Conservation (phyloP, 495 filamentous ascomycete genomes). For the Filosporella fistucella region DNA sequence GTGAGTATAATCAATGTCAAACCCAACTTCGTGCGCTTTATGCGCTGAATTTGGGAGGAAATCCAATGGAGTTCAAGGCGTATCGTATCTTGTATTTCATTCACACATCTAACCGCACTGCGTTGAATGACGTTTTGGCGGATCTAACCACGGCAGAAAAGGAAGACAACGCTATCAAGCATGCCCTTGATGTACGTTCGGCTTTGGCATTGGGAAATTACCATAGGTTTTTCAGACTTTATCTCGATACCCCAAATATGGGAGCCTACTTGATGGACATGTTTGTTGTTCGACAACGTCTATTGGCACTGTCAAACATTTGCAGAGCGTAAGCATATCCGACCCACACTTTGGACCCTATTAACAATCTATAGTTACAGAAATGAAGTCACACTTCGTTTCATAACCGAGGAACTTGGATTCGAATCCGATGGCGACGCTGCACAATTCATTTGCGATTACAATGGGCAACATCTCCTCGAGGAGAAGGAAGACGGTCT, state of each 20-base stretch:
- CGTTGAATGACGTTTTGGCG: conserved; percentile 95
- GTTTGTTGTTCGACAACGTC: conserved; percentile 91
- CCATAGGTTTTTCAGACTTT: conserved; percentile 93
- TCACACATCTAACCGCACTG: conserved; percentile 96
- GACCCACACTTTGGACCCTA: background rate
- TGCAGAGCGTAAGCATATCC: conserved; percentile 82
- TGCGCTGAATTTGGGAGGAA: conserved; percentile 76
- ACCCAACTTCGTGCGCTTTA: conserved; percentile 93
- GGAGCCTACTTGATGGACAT: conserved; percentile 98
- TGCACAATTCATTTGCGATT: conserved; percentile 79
- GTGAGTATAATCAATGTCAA: conserved; percentile 99
- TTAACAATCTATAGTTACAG: conserved; percentile 64
- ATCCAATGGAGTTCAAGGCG: conserved; percentile 93
- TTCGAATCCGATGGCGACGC: conserved; percentile 92
- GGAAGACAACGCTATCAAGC: conserved; percentile 73
- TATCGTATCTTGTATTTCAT: conserved; percentile 99
- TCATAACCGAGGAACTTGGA: conserved; percentile 90
- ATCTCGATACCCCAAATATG: conserved; percentile 94
- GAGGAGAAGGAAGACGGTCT: conserved; percentile 71
- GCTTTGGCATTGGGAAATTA: conserved; percentile 92
- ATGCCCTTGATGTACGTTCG: conserved; percentile 88
- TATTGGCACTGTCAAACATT: conserved; percentile 82
- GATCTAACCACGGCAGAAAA: conserved; percentile 98
- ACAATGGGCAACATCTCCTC: conserved; percentile 70
- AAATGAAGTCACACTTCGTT: conserved; percentile 79